A percentile compares a stretch with the other conserved stretches of the same genome.
Evolutionary conservation across 2,329 filamentous ascomycete species (phyloP).

Genomic region (Cryoendolithus antarcticus): DNA sequence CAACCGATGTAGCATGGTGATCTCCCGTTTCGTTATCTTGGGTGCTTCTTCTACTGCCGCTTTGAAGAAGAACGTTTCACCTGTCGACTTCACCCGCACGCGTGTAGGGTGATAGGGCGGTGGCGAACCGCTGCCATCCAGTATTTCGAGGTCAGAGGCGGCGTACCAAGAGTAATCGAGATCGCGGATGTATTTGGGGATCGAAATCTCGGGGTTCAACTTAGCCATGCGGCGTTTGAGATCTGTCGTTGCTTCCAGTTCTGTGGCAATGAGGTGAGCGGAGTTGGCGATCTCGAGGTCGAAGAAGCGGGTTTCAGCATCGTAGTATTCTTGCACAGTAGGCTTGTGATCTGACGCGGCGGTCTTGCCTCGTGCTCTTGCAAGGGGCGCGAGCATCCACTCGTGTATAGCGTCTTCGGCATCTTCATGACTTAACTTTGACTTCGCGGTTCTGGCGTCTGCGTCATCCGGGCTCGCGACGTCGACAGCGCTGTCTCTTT

Average conservation of each 20-base stretch:
- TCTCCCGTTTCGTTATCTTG: slow-evolving; percentile 22
- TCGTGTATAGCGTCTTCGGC: slow-evolving; percentile 16
- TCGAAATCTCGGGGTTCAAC: slow-evolving; percentile 66
- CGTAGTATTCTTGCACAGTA: slow-evolving; percentile 22
- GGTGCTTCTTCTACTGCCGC: slow-evolving; percentile 19
- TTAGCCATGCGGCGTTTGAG: slow-evolving; percentile 84
- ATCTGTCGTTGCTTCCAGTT: slow-evolving; percentile 29
- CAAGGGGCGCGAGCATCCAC: slow-evolving; percentile 21
- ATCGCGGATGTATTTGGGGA: slow-evolving; percentile 57
- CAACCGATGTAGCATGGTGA: slow-evolving; percentile 19
- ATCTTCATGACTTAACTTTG: slow-evolving; percentile 7
- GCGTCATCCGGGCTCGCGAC: slow-evolving; percentile 5
- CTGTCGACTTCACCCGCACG: slow-evolving; percentile 88
- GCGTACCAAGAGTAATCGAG: slow-evolving; percentile 86
- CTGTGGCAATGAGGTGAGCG: slow-evolving; percentile 14
- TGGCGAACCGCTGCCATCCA: slow-evolving; percentile 77
- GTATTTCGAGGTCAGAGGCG: slow-evolving; percentile 94
- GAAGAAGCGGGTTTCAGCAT: slow-evolving; percentile 19
- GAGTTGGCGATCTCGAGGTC: slow-evolving; percentile 12
- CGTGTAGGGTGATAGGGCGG: slow-evolving; percentile 53
- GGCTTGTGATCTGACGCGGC: slow-evolving; percentile 4
- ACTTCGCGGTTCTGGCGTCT: background rate
- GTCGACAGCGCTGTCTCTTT: slow-evolving; percentile 19
- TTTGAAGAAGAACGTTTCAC: slow-evolving; percentile 63
- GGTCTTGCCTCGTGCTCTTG: slow-evolving; percentile 6